Conservation (phyloP, 257 asterid species). For the Solanum corneliomulleri region DNA sequence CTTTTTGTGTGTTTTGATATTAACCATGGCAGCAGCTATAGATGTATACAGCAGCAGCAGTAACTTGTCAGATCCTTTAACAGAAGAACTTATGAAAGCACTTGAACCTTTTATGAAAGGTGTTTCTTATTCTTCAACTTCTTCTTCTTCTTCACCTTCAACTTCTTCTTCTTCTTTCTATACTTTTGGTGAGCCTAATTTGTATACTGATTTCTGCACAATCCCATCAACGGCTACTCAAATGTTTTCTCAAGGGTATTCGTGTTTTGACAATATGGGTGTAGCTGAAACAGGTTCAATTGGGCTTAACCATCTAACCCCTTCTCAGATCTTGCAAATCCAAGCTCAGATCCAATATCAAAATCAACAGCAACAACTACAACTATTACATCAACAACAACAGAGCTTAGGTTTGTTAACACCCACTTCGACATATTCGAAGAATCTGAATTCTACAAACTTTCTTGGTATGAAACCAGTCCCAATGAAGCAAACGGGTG, state of each 20-base stretch:
- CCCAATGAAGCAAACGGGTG: conserved; percentile 53
- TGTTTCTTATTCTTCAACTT: conserved; percentile 12
- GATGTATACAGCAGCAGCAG: conserved; percentile 31
- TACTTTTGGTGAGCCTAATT: conserved; percentile 15
- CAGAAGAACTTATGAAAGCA: conserved; percentile 84
- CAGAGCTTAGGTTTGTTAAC: conserved; percentile 7
- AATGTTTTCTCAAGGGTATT: conserved; percentile 18
- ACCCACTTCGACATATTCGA: background rate
- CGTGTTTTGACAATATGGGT: conserved; percentile 28
- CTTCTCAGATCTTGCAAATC: conserved; percentile 63
- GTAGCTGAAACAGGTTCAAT: conserved; percentile 34
- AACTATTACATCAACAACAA: conserved; percentile 13
- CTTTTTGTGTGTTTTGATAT: background rate
- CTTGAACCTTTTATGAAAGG: conserved; percentile 78
- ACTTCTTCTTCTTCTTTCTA: conserved; percentile 2
- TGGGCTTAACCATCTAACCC: conserved; percentile 46
- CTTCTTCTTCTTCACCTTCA: background rate
- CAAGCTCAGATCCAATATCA: conserved; percentile 53
- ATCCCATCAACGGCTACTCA: conserved; percentile 39
- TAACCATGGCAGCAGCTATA: conserved; percentile 55
- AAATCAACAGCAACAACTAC: conserved; percentile 27
- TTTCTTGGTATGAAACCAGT: conserved; percentile 47
- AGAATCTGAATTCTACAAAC: conserved; percentile 12
- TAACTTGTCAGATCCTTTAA: conserved; percentile 50
- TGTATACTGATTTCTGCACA: conserved; percentile 25